phyloP scores from a whole-genome alignment of 192 early-diverging fungal species.

The Podila horticola region DNA sequence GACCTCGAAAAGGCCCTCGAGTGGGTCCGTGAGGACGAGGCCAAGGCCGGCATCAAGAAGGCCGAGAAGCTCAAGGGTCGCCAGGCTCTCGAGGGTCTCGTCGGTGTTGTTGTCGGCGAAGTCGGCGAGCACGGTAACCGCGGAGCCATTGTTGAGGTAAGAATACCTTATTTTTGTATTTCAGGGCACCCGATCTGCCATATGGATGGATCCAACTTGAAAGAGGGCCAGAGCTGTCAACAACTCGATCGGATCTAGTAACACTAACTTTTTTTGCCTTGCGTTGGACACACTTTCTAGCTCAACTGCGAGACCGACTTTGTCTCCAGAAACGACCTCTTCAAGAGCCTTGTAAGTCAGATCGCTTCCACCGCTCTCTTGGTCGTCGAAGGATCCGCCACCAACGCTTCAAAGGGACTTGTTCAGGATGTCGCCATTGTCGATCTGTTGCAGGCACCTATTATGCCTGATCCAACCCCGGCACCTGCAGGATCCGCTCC shows the following conservation, averaged over 20 bases:
- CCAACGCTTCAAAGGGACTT: slow-evolving; percentile 14
- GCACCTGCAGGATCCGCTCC: slow-evolving; percentile 12
- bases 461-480: slow-evolving; percentile 60
- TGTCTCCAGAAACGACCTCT: slow-evolving; percentile 85
- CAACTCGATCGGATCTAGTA: no score
- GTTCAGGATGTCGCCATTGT: slow-evolving; percentile 53
- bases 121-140: slow-evolving; percentile 54
- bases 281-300: slow-evolving; percentile 53
- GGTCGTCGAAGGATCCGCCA: slow-evolving; percentile 34
- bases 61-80: slow-evolving; percentile 85
- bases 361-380: slow-evolving; percentile 66
- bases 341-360: slow-evolving; percentile 76
- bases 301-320: slow-evolving; percentile 97
- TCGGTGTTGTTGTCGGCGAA: slow-evolving; percentile 72
- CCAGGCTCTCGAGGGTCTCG: slow-evolving; percentile 80
- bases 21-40: slow-evolving; percentile 84
- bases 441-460: slow-evolving; percentile 56
- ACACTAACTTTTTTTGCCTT: no score
- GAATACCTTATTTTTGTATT: neutral
- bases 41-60: slow-evolving; percentile 75
- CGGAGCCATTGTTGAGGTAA: slow-evolving; percentile 77
- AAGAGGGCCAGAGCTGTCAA: neutral
- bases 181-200: neutral
- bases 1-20: slow-evolving; percentile 79
- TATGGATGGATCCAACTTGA: neutral